These are phyloP conservation scores for Cichorium intybus DNA, from an alignment of 140 eudicot genomes.

Conservation along the genomic window DNA sequence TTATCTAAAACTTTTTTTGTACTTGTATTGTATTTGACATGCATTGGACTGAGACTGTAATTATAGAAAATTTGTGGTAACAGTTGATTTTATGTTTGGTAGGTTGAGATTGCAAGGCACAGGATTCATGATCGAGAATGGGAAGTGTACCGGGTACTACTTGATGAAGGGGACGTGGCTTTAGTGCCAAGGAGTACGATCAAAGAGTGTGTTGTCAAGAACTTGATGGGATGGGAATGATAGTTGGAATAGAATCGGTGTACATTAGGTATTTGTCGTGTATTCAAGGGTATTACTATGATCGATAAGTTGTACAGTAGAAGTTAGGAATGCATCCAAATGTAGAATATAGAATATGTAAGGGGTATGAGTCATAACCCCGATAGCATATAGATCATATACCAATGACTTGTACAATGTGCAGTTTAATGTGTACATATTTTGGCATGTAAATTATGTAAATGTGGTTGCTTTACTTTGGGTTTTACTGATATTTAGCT, in stretches of 20 bases:
- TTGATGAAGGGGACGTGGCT: conserved; percentile 56
- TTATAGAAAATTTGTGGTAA: neutral
- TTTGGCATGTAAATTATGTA: neutral
- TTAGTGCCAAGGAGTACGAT: conserved; percentile 50
- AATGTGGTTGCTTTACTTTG: too few relatives aligned
- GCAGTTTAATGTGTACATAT: conserved; percentile 20
- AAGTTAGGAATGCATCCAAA: conserved; percentile 10
- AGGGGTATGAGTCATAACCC: conserved; percentile 27
- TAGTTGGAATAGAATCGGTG: conserved; percentile 1
- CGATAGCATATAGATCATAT: conserved; percentile 16
- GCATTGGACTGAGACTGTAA: too few relatives aligned
- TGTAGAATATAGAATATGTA: conserved; percentile 17
- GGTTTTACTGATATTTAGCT: too few relatives aligned
- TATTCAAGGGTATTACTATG: conserved; percentile 2
- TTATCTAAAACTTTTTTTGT: conserved; percentile 1
- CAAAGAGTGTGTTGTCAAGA: conserved; percentile 57
- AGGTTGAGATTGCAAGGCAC: conserved; percentile 79
- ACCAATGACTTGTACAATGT: conserved; percentile 15
- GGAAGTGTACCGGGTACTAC: conserved; percentile 77
- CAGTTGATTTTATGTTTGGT: neutral
- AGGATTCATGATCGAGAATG: conserved; percentile 61
- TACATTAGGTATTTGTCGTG: neutral
- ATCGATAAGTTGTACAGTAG: conserved; percentile 3
- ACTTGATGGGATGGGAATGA: conserved; percentile 73
- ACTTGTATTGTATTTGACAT: neutral